phyloP scores from a whole-genome alignment of 805 yeast genomes.

The Lipomyces orientalis region DNA sequence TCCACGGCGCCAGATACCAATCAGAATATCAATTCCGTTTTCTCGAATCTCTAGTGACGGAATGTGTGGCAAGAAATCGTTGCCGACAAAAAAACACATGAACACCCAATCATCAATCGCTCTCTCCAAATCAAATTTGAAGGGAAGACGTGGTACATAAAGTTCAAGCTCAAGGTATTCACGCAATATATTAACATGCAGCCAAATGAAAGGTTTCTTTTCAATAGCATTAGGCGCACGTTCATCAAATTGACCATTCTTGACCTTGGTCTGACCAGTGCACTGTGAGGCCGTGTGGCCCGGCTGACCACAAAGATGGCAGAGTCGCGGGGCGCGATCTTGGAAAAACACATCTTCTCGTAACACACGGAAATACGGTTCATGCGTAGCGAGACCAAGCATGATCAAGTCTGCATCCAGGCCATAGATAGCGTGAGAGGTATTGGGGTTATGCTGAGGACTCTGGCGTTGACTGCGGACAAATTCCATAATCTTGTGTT shows the following conservation, averaged over 20 bases:
- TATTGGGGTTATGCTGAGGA: constrained; percentile 87
- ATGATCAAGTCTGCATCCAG: constrained; percentile 97
- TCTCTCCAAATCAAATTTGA: constrained; percentile 85
- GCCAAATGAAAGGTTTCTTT: constrained; percentile 90
- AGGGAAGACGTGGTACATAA: constrained; percentile 67
- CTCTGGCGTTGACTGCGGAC: constrained; percentile 88
- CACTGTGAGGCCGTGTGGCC: constrained; percentile 36
- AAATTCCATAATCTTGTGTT: constrained; percentile 96
- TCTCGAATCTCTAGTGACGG: constrained; percentile 96
- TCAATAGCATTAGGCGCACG: constrained; percentile 42
- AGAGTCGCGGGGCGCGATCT: constrained; percentile 59
- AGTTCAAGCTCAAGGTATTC: constrained; percentile 88
- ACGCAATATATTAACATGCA: constrained; percentile 83
- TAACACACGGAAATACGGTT: constrained; percentile 90
- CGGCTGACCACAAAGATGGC: constrained; percentile 59
- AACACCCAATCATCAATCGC: constrained; percentile 99
- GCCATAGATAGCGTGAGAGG: constrained; percentile 95
- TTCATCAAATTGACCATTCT: constrained; percentile 45
- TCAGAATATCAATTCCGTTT: constrained; percentile 83
- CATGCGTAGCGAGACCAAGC: constrained; percentile 95
- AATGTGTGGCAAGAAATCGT: constrained; percentile 95
- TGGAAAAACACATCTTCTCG: constrained; percentile 97
- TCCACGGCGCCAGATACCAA: constrained; percentile 79
- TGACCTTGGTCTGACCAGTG: constrained; percentile 48
- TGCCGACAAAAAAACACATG: constrained; percentile 98